These are phyloP conservation scores for Wickerhamomyces sp. DNA, from an alignment of 1,139 yeast species.

Conservation along the genomic window DNA sequence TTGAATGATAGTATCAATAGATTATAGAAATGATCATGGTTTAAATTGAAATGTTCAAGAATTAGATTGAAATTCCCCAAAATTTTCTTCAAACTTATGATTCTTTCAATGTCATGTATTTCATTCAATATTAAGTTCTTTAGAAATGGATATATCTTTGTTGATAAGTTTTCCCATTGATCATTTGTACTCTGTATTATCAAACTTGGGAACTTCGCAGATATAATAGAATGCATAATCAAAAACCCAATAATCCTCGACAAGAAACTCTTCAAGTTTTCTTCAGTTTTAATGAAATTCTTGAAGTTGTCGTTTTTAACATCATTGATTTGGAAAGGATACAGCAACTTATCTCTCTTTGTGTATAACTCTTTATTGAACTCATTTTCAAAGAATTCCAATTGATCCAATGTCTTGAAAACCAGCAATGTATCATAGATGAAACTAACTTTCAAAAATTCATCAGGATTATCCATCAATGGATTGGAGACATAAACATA, in stretches of 20 bases:
- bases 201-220: slow-evolving; percentile 38
- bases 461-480: slow-evolving; percentile 22
- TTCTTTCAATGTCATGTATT: slow-evolving; percentile 27
- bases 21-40: slow-evolving; percentile 56
- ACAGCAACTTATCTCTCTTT: slow-evolving; percentile 67
- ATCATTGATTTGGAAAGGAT: slow-evolving; percentile 48
- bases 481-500: slow-evolving; percentile 36
- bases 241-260: slow-evolving; percentile 72
- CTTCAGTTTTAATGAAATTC: slow-evolving; percentile 25
- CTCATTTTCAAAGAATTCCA: slow-evolving; percentile 52
- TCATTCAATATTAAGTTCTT: slow-evolving; percentile 29
- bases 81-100: slow-evolving; percentile 47
- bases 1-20: slow-evolving; percentile 56
- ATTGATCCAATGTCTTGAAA: slow-evolving; percentile 66
- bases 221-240: slow-evolving; percentile 51
- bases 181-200: slow-evolving; percentile 57
- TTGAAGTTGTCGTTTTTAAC: slow-evolving; percentile 20
- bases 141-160: slow-evolving; percentile 52
- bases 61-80: slow-evolving; percentile 74
- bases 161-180: slow-evolving; percentile 68
- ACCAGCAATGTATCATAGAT: slow-evolving; percentile 82
- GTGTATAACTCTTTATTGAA: slow-evolving; percentile 71
- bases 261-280: slow-evolving; percentile 51
- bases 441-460: slow-evolving; percentile 50
- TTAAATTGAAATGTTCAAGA: slow-evolving; percentile 67